These are phyloP conservation scores for Candida boleticola DNA, from an alignment of 805 yeast species.

Conservation along the genomic window DNA sequence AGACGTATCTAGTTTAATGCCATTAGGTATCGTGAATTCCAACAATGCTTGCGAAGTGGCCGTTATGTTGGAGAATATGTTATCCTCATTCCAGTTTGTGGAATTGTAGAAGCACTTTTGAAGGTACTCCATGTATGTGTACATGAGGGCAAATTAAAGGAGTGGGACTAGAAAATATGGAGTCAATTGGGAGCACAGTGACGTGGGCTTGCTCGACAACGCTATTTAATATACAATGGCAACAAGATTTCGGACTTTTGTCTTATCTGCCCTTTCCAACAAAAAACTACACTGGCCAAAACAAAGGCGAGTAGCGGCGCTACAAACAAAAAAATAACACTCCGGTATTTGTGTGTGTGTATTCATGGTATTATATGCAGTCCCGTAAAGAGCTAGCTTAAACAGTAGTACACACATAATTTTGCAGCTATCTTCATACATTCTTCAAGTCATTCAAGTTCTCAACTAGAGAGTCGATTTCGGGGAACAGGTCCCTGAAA, in stretches of 20 bases:
- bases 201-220: no score
- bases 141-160: constrained; percentile 50
- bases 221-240: no score
- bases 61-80: constrained; percentile 70
- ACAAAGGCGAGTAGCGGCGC: no score
- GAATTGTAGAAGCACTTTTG: constrained; percentile 66
- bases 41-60: constrained; percentile 69
- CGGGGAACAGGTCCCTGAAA: constrained; percentile 38
- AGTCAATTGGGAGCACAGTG: no score
- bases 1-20: constrained; percentile 62
- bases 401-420: neutral
- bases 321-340: no score
- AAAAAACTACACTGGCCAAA: no score
- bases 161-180: neutral
- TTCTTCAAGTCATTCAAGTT: constrained; percentile 33
- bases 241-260: no score
- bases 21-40: constrained; percentile 71
- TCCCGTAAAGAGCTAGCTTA: neutral
- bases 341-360: no score
- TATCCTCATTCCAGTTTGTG: constrained; percentile 78
- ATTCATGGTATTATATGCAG: neutral
- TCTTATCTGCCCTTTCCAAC: no score
- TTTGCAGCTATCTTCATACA: constrained; percentile 7
- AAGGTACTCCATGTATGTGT: constrained; percentile 83
- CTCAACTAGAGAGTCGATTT: constrained; percentile 36